These are phyloP conservation scores for Arabis hirsuta DNA, from an alignment of 345 rosid species.

Conservation along the genomic window DNA sequence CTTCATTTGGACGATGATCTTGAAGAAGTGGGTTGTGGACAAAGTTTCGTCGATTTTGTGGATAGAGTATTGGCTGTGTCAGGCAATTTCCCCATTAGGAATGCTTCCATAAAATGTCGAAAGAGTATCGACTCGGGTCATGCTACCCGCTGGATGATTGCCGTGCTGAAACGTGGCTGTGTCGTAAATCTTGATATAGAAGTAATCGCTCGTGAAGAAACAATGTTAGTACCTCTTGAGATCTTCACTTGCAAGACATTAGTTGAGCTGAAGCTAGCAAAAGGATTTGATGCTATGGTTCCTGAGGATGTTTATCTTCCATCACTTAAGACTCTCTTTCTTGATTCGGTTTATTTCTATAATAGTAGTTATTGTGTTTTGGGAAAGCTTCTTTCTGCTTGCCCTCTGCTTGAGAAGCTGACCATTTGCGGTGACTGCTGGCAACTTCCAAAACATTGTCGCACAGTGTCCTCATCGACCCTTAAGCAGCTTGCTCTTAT, in stretches of 20 bases:
- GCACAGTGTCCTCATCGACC: not conserved
- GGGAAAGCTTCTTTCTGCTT: conserved; percentile 20
- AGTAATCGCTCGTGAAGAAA: not conserved
- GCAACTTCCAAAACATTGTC: not conserved
- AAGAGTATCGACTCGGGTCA: not conserved
- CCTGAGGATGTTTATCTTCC: not conserved
- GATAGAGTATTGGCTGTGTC: conserved; percentile 8
- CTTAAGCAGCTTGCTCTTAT: conserved; percentile 9
- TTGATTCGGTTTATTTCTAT: not conserved
- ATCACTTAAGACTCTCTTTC: conserved; percentile 4
- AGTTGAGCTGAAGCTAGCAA: not conserved
- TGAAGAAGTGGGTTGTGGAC: not conserved
- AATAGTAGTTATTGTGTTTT: not conserved
- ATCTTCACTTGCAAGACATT: conserved; percentile 13
- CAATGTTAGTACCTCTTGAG: not conserved
- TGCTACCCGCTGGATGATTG: not conserved
- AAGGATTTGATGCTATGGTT: not conserved
- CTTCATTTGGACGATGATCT: conserved; percentile 5
- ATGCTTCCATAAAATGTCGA: not conserved
- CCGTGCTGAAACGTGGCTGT: not conserved
- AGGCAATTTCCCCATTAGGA: not conserved
- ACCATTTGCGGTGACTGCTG: not conserved
- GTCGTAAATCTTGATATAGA: not conserved
- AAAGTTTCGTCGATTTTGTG: conserved; percentile 13
- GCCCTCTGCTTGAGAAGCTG: conserved; percentile 16